A percentile compares a stretch with the other conserved stretches of the same genome.
phyloP scores from a whole-genome alignment of 257 asterid genomes.

The Parsonsia alboflavescens region DNA sequence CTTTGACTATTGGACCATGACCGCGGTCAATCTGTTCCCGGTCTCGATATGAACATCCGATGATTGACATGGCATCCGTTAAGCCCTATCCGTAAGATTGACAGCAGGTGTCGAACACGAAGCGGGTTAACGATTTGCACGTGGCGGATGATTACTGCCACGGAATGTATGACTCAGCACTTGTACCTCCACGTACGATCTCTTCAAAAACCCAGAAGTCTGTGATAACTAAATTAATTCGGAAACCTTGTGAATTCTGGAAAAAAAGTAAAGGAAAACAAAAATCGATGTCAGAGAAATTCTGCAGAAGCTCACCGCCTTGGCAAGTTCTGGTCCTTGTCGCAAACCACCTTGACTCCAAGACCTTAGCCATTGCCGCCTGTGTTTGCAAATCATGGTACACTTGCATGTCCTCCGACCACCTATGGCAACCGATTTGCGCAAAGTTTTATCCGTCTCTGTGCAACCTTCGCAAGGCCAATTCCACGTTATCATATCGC shows the following conservation, averaged over 20 bases:
- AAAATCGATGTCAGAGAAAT: slow-evolving; percentile 8
- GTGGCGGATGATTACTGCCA: neutral
- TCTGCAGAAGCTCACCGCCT: slow-evolving; percentile 34
- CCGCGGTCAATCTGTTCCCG: neutral
- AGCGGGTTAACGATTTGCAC: neutral
- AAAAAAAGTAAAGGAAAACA: too few species aligned
- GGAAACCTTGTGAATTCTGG: neutral
- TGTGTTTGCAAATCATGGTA: slow-evolving; percentile 76
- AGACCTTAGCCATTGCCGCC: slow-evolving; percentile 51
- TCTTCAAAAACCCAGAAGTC: neutral
- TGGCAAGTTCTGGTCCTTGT: slow-evolving; percentile 66
- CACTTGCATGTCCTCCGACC: slow-evolving; percentile 53
- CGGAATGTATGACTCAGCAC: neutral
- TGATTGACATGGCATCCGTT: too few species aligned
- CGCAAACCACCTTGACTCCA: slow-evolving; percentile 52
- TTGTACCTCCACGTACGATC: neutral
- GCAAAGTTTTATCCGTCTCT: slow-evolving; percentile 55
- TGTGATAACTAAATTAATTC: neutral
- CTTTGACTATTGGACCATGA: neutral
- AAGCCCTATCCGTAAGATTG: neutral
- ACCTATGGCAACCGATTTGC: slow-evolving; percentile 72
- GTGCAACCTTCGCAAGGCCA: slow-evolving; percentile 38
- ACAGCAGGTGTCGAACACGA: neutral
- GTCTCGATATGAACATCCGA: too few species aligned
- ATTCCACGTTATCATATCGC: slow-evolving; percentile 32